Conservation (phyloP, 441 rosid genomes). For the Croton laevigatus region DNA sequence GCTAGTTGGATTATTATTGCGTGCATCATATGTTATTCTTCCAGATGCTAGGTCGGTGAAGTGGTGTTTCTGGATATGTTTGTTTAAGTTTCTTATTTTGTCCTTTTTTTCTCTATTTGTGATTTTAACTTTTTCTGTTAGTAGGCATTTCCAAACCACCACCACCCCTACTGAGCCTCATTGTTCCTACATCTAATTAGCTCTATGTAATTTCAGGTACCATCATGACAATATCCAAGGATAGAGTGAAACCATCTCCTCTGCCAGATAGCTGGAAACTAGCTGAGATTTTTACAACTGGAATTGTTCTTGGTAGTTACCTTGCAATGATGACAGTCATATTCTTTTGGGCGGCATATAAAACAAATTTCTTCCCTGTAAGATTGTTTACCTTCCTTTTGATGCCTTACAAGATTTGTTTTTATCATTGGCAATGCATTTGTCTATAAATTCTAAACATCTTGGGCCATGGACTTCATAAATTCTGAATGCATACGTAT, state of each 20-base stretch:
- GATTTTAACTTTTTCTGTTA: neutral
- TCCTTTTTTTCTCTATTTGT: neutral
- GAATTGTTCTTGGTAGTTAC: slow-evolving; percentile 88
- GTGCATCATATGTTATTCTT: too few relatives aligned
- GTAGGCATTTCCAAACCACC: neutral
- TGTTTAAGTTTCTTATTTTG: too few relatives aligned
- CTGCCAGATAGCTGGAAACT: slow-evolving; percentile 99
- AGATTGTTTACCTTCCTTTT: slow-evolving; percentile 18
- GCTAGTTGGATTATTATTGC: neutral
- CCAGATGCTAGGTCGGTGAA: too few relatives aligned
- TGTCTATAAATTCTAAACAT: neutral
- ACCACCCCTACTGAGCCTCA: neutral
- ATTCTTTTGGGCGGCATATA: slow-evolving; percentile 93
- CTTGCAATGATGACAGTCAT: slow-evolving; percentile 98
- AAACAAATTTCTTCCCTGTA: slow-evolving; percentile 93
- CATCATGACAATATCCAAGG: slow-evolving; percentile 98
- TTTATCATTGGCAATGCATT: slow-evolving; percentile 2
- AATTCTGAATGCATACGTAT: neutral
- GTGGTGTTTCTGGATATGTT: too few relatives aligned
- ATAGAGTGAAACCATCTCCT: slow-evolving; percentile 97
- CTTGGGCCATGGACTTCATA: neutral
- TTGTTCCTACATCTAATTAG: slow-evolving; percentile 20
- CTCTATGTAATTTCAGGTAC: slow-evolving; percentile 57
- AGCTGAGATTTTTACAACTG: slow-evolving; percentile 87
- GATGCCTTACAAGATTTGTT: slow-evolving; percentile 6